phyloP scores from a whole-genome alignment of 139 green algal genomes.

The Chlamydomonas applanata region DNA sequence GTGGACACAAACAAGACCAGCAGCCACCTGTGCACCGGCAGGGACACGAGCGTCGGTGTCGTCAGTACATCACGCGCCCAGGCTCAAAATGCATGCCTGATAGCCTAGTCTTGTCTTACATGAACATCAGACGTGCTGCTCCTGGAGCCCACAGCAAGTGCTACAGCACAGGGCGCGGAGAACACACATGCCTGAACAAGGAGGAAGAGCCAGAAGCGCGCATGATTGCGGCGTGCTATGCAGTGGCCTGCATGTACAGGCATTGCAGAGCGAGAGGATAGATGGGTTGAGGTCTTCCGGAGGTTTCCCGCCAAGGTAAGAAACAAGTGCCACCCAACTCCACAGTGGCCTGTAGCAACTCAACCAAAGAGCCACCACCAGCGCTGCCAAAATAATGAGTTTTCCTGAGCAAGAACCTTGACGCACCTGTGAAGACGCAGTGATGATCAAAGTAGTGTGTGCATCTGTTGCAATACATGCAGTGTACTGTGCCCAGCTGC shows the following conservation, averaged over 20 bases:
- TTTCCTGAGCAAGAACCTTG: not conserved
- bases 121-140: not conserved
- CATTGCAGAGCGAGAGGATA: no score
- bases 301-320: no score
- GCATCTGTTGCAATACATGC: not conserved
- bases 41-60: not conserved
- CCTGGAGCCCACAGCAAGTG: not conserved
- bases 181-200: not conserved
- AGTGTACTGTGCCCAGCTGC: not conserved
- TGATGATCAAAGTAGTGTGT: not conserved
- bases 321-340: no score
- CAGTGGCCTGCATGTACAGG: conserved; percentile 2
- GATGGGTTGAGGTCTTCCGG: no score
- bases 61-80: not conserved
- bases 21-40: not conserved
- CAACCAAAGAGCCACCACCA: no score
- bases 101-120: not conserved
- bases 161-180: not conserved
- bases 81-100: not conserved
- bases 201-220: not conserved
- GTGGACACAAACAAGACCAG: not conserved
- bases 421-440: conserved; percentile 4
- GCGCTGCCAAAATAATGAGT: no score
- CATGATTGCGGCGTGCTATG: not conserved
- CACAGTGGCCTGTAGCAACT: no score